Evolutionary conservation across 495 filamentous ascomycete genomes (phyloP).

Genomic region (Baudoinia panamericana): DNA sequence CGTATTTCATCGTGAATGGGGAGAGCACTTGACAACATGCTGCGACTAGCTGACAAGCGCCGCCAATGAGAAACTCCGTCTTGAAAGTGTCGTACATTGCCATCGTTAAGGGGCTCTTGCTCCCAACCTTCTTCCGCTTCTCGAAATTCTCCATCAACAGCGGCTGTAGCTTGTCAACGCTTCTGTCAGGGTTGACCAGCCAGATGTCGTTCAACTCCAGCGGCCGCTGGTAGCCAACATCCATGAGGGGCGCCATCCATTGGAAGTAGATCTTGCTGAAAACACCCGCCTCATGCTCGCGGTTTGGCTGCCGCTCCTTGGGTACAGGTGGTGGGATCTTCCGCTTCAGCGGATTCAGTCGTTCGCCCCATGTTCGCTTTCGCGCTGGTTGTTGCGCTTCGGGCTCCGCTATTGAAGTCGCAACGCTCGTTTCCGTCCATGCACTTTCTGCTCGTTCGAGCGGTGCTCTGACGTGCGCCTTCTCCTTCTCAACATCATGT

Average conservation of each 20-base stretch:
- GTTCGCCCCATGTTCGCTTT: slow-evolving; percentile 47
- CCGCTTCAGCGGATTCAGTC: slow-evolving; percentile 51
- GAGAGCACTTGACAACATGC: slow-evolving; percentile 59
- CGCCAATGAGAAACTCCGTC: slow-evolving; percentile 72
- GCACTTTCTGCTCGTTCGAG: slow-evolving; percentile 11
- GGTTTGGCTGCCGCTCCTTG: slow-evolving; percentile 38
- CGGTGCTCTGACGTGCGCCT: background rate
- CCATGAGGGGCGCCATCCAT: slow-evolving; percentile 60
- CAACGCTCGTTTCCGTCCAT: slow-evolving; percentile 14
- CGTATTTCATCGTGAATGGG: slow-evolving; percentile 37
- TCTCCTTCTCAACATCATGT: slow-evolving; percentile 7
- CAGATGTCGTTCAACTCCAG: slow-evolving; percentile 80
- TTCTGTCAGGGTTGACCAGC: slow-evolving; percentile 66
- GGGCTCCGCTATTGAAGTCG: slow-evolving; percentile 15
- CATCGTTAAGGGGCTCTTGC: slow-evolving; percentile 61
- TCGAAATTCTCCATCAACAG: slow-evolving; percentile 56
- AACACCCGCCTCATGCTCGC: slow-evolving; percentile 47
- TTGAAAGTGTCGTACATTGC: slow-evolving; percentile 82
- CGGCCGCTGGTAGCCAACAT: slow-evolving; percentile 67
- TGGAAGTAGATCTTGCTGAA: slow-evolving; percentile 49
- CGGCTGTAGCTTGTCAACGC: slow-evolving; percentile 50
- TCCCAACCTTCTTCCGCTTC: slow-evolving; percentile 48
- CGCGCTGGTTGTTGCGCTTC: slow-evolving; percentile 20
- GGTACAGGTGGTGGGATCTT: slow-evolving; percentile 46
- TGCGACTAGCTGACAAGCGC: slow-evolving; percentile 58